Percentiles rank a stretch among this genome's conserved stretches.
Evolutionary conservation across 2,329 filamentous ascomycete genomes (phyloP).

Genomic region (Cercospora brassicicola): DNA sequence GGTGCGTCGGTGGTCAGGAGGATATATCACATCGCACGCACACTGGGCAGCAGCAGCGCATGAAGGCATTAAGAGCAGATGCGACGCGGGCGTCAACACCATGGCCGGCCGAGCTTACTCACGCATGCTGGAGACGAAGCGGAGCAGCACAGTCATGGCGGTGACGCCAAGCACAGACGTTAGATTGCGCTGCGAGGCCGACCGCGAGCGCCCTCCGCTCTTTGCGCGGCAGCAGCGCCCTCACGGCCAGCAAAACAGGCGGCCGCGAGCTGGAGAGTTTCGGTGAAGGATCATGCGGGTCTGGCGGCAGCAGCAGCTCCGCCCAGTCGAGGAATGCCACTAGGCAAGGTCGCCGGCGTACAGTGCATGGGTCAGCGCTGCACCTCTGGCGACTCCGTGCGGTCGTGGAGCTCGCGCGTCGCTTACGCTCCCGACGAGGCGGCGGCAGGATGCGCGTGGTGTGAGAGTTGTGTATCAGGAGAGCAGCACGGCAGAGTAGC

Average conservation of each 20-base stretch:
- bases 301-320: not conserved
- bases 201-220: constrained; percentile 9
- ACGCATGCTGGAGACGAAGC: constrained; percentile 1
- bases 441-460: not conserved
- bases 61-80: constrained; percentile 8
- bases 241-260: constrained; percentile 1
- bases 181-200: constrained; percentile 17
- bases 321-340: constrained; percentile 11
- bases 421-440: not conserved
- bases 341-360: constrained; percentile 1
- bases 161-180: constrained; percentile 13
- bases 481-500: not conserved
- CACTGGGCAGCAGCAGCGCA: not conserved
- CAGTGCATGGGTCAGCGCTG: not conserved
- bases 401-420: not conserved
- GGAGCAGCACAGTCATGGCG: constrained; percentile 12
- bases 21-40: not conserved
- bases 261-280: constrained; percentile 6
- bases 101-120: constrained; percentile 13
- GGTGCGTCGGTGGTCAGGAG: constrained; percentile 11
- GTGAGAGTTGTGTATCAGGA: not conserved
- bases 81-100: not conserved
- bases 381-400: constrained; percentile 1
- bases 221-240: constrained; percentile 11
- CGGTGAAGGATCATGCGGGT: constrained; percentile 19